phyloP scores from a whole-genome alignment of 805 yeast species.

The Candida ipomoeae region DNA sequence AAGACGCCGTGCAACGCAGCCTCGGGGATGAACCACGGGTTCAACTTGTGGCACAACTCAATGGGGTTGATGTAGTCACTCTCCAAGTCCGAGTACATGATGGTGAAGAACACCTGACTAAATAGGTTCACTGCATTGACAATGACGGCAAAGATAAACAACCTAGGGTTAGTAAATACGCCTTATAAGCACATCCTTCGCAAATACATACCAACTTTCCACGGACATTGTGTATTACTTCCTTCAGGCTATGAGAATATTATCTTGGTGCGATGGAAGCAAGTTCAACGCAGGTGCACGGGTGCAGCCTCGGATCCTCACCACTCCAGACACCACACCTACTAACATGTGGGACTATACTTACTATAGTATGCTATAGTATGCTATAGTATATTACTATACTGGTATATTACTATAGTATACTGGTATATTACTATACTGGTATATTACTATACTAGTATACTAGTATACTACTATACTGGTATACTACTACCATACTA shows the following conservation, averaged over 20 bases:
- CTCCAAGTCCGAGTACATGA: slow-evolving; percentile 91
- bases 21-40: slow-evolving; percentile 86
- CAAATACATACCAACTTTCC: slow-evolving; percentile 25
- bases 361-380: too few species aligned
- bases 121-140: slow-evolving; percentile 85
- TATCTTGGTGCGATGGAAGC: slow-evolving; percentile 4
- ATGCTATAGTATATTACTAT: too few species aligned
- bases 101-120: slow-evolving; percentile 90
- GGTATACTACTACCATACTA: too few species aligned
- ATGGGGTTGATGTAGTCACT: slow-evolving; percentile 96
- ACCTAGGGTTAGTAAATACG: slow-evolving; percentile 29
- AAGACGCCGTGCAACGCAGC: slow-evolving; percentile 76
- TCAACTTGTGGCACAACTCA: slow-evolving; percentile 89
- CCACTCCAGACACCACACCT: neutral
- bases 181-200: too few species aligned
- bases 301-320: neutral
- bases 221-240: slow-evolving; percentile 20
- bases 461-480: too few species aligned
- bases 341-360: neutral
- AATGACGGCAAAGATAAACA: slow-evolving; percentile 73
- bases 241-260: neutral
- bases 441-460: too few species aligned
- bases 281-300: slow-evolving; percentile 4
- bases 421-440: too few species aligned
- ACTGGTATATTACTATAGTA: too few species aligned